Evolutionary conservation across 176 grass and related monocot genomes (phyloP).

Genomic region (Oryza longistaminata): DNA sequence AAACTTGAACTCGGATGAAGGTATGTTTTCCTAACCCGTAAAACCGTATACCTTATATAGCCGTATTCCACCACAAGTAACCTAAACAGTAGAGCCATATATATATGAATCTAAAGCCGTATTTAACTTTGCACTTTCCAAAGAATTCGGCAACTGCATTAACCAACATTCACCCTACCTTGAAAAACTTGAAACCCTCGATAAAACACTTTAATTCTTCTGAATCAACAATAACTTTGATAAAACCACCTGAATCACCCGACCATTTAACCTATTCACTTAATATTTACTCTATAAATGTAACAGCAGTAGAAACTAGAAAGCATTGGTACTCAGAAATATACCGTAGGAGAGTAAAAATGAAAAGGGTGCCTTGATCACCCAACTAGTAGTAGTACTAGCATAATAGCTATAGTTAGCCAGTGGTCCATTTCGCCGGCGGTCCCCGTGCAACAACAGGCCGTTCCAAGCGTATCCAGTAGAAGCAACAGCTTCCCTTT

Average conservation of each 20-base stretch:
- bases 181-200: neutral
- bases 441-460: conserved; percentile 15
- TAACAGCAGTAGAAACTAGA: neutral
- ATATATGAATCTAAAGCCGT: no score
- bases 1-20: no score
- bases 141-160: neutral
- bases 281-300: neutral
- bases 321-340: neutral
- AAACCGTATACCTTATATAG: no score
- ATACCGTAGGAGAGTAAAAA: neutral
- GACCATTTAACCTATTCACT: neutral
- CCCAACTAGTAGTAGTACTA: neutral
- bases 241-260: neutral
- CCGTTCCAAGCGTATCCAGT: conserved; percentile 7
- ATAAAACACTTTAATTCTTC: neutral
- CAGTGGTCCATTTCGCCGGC: conserved; percentile 29
- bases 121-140: no score
- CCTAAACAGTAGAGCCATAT: no score
- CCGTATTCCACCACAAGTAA: no score
- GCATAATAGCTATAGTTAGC: neutral
- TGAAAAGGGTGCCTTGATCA: neutral
- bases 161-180: no score
- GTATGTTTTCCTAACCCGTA: no score
- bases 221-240: neutral
- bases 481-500: conserved; percentile 13